Conservation (phyloP, 768 basidiomycete species). For the Leccinum barrowsii region DNA sequence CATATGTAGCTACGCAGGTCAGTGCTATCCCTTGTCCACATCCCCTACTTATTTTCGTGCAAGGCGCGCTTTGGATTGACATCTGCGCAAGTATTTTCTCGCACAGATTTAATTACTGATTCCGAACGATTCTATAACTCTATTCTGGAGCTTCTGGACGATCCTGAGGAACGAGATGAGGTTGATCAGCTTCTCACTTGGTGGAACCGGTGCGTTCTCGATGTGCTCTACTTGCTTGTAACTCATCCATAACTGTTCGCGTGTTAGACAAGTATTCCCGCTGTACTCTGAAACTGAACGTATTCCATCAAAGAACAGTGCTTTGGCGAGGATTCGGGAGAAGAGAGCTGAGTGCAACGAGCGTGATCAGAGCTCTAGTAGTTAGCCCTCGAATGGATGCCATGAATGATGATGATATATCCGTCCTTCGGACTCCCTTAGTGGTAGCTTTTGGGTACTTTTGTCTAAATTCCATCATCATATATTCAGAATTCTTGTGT, state of each 20-base stretch:
- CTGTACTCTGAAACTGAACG: neutral
- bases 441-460: neutral
- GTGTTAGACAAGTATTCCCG: neutral
- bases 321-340: neutral
- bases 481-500: too few relatives aligned
- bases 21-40: neutral
- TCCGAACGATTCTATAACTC: neutral
- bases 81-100: neutral
- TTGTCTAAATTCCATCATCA: too few relatives aligned
- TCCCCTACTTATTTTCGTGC: neutral
- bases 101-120: neutral
- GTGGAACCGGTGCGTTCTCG: neutral
- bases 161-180: neutral
- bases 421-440: neutral
- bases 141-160: neutral
- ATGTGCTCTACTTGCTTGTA: neutral
- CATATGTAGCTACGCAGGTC: neutral
- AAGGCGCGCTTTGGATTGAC: neutral
- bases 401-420: neutral
- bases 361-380: neutral
- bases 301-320: neutral
- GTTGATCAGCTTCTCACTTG: neutral
- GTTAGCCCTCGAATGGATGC: neutral
- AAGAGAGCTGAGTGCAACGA: neutral
- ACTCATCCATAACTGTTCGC: neutral